Conservation (phyloP, 2,329 filamentous ascomycete genomes). For the Ciborinia camelliae region DNA sequence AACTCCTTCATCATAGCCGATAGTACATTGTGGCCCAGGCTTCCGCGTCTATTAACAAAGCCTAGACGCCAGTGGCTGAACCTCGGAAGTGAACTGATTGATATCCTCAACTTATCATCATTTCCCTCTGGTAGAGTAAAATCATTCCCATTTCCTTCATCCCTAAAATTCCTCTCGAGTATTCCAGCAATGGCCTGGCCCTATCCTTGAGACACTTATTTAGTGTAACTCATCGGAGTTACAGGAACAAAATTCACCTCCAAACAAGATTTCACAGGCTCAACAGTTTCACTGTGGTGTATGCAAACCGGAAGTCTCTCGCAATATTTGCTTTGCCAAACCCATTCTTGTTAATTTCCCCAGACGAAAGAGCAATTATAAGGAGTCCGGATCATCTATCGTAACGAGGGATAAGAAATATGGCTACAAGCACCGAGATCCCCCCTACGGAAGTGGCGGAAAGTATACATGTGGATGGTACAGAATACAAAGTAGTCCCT, state of each 20-base stretch:
- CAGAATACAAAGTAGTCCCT: conserved; percentile 41
- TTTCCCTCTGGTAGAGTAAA: neutral
- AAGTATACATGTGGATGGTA: conserved; percentile 26
- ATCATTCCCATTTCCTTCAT: neutral
- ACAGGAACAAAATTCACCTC: conserved; percentile 1
- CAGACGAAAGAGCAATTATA: neutral
- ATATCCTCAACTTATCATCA: neutral
- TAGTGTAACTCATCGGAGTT: conserved; percentile 8
- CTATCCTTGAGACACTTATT: conserved; percentile 32
- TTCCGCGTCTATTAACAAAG: neutral
- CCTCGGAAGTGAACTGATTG: neutral
- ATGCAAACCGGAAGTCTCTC: neutral
- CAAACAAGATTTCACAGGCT: neutral
- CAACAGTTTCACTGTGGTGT: neutral
- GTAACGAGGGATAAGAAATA: neutral
- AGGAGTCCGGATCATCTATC: neutral
- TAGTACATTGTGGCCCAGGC: neutral
- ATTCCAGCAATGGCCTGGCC: conserved; percentile 35
- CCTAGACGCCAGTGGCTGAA: conserved; percentile 1
- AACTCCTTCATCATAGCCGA: neutral
- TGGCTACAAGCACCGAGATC: neutral
- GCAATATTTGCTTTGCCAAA: neutral
- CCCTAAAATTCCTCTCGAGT: too few relatives aligned
- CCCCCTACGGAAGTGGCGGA: conserved; percentile 10
- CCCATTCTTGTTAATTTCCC: neutral